phyloP scores from a whole-genome alignment of 2,329 filamentous ascomycete genomes.

The Aschersonia sp. region DNA sequence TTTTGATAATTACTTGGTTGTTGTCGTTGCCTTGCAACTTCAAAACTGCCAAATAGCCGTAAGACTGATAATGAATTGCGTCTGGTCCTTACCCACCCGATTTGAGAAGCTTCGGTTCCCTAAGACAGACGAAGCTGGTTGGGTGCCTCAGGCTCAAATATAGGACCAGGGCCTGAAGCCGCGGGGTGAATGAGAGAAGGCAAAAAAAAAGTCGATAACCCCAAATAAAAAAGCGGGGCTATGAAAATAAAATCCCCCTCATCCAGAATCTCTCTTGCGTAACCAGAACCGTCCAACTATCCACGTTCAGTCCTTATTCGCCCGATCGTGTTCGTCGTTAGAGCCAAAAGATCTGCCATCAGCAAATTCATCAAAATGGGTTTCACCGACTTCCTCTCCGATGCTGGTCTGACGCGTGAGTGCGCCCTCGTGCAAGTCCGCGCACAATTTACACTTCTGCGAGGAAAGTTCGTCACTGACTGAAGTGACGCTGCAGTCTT shows the following conservation, averaged over 20 bases:
- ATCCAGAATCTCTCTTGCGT: background rate
- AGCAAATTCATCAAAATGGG: conserved; percentile 34
- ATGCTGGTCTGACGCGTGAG: conserved; percentile 36
- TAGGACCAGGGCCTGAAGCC: background rate
- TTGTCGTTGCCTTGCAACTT: too few species aligned
- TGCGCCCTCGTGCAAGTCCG: background rate
- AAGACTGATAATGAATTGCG: too few species aligned
- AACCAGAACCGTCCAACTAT: background rate
- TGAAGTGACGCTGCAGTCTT: conserved; percentile 30
- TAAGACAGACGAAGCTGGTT: too few species aligned
- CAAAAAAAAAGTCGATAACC: conserved; percentile 1
- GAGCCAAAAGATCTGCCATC: background rate
- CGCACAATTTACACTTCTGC: background rate
- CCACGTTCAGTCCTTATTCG: background rate
- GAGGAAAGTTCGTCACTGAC: background rate
- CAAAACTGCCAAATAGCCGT: too few species aligned
- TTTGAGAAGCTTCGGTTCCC: too few species aligned
- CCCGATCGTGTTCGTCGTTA: background rate
- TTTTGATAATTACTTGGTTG: too few species aligned
- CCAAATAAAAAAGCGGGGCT: conserved; percentile 3
- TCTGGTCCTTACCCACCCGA: too few species aligned
- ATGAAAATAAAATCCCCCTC: conserved; percentile 4
- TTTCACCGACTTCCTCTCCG: conserved; percentile 50
- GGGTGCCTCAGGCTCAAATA: too few species aligned
- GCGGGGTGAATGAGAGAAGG: background rate